Base-by-base conservation (phyloP, 2,329 filamentous ascomycete species). In the Tolypocladium amazonense region DNA sequence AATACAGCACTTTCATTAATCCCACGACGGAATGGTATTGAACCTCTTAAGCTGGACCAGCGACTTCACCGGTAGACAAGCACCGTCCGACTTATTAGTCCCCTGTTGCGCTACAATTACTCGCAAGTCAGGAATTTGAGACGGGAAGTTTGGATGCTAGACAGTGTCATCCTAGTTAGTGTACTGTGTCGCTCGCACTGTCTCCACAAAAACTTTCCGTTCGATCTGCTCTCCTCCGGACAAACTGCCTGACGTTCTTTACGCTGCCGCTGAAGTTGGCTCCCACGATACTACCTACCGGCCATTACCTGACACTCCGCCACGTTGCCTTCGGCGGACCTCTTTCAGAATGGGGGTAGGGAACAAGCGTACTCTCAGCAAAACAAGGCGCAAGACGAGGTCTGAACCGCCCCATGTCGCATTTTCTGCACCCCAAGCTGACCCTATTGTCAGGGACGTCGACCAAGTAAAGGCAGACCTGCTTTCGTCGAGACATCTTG, bases 391-490 rank as follows among this genome's bases (percentile, higher is more conserved):
- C 64, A 84, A 86, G 69, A 85, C 82, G 25, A 85, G 87, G 87
- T 88, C 75, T 60, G 73, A 61, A 56, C 4, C 11, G 6, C 20
- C 18, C 50, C 5, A 1, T 11, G 12, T 37, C 35, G 11, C 30
- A n/a, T 23, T 54, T 15, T 23, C 30, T 23, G 50, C 27, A 15
- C n/a, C 27, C 27, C 30, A 35, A 54, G 39, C 54, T 59, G 41
- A 59, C 58, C 37, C 18, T 23, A n/a, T 23, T 14, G n/a, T 68
- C 69, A 94, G 94, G 74, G 93, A 96, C 74, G 81, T 97, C 69
- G 94, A 99, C 75, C 92, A 97, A 77, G 86, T 97, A 74, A 86
- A 92, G 70, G 85, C 86, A 65, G 94, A 99, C 73, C 76, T 97
- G 60, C 78, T 81, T 64, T 89, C 88, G 38, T 83, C 90, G 25